Conservation (phyloP, 129 eudicot species). For the Mikania micrantha region DNA sequence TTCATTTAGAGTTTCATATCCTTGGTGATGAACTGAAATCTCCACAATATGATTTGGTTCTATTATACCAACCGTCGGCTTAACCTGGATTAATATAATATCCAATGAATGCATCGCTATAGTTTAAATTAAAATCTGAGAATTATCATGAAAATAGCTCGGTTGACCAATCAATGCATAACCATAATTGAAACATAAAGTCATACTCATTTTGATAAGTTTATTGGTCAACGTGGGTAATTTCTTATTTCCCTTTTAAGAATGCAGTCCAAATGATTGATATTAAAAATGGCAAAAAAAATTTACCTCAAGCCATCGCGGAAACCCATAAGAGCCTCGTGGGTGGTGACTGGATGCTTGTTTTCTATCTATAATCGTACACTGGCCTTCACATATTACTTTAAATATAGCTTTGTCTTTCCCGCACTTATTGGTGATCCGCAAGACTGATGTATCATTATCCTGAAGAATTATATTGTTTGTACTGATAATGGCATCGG, state of each 20-base stretch:
- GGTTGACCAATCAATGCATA: no score
- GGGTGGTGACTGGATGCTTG: constrained; percentile 55
- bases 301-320: constrained; percentile 91
- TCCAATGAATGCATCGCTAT: no score
- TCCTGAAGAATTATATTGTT: constrained; percentile 91
- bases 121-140: no score
- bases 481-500: constrained; percentile 81
- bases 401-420: constrained; percentile 54
- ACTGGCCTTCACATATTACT: constrained; percentile 76
- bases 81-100: constrained; percentile 44
- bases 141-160: no score
- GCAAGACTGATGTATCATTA: constrained; percentile 62
- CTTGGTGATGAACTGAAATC: constrained; percentile 67
- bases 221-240: no score
- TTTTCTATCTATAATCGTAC: constrained; percentile 59
- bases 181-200: no score
- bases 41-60: constrained; percentile 71
- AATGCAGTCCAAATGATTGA: not conserved
- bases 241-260: no score
- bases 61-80: constrained; percentile 69
- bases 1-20: constrained; percentile 65
- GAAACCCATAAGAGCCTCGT: constrained; percentile 87
- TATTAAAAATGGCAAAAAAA: not conserved
- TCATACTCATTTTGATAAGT: no score
- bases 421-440: constrained; percentile 75